Percentiles rank a stretch among this genome's conserved stretches.
Evolutionary conservation across 352 stramenopile species (phyloP).

Genomic region (Phytophthora hybrid): DNA sequence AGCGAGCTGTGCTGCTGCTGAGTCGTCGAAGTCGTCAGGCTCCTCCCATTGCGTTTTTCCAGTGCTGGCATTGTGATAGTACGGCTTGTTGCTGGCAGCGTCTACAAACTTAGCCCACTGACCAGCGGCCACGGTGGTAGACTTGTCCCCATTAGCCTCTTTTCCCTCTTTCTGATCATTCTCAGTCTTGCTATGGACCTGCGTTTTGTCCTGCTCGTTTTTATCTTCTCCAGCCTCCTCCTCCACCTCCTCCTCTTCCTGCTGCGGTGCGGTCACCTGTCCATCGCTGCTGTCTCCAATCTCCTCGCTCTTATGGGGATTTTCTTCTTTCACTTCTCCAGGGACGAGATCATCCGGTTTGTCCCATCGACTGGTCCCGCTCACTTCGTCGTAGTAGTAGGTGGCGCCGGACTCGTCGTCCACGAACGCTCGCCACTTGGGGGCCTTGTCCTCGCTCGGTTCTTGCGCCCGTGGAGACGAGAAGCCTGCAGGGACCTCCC

Average conservation of each 20-base stretch:
- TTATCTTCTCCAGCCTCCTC: constrained; percentile 2
- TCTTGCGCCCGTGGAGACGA: constrained; percentile 15
- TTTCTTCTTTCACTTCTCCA: constrained; percentile 14
- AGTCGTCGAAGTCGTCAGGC: constrained; percentile 58
- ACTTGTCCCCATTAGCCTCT: not conserved
- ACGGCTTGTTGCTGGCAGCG: constrained; percentile 67
- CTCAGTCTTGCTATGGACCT: not conserved
- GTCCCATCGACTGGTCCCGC: constrained; percentile 78
- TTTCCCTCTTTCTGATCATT: not conserved
- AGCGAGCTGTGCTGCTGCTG: constrained; percentile 18
- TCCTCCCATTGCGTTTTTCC: constrained; percentile 78
- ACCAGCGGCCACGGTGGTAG: not conserved
- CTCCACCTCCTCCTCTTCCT: constrained; percentile 18
- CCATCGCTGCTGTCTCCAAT: constrained; percentile 17
- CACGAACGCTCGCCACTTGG: constrained; percentile 68
- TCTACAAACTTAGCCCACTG: constrained; percentile 86
- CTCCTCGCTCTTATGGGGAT: constrained; percentile 6
- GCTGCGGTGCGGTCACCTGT: constrained; percentile 31
- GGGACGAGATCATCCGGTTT: constrained; percentile 59
- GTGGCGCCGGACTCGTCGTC: constrained; percentile 64
- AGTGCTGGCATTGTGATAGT: constrained; percentile 75
- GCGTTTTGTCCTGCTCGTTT: constrained; percentile 9
- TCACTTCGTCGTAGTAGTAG: constrained; percentile 85
- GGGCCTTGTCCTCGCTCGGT: constrained; percentile 21
- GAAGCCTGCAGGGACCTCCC: constrained; percentile 64